phyloP scores from a whole-genome alignment of 805 yeast species.

The Hanseniaspora mollemarum region DNA sequence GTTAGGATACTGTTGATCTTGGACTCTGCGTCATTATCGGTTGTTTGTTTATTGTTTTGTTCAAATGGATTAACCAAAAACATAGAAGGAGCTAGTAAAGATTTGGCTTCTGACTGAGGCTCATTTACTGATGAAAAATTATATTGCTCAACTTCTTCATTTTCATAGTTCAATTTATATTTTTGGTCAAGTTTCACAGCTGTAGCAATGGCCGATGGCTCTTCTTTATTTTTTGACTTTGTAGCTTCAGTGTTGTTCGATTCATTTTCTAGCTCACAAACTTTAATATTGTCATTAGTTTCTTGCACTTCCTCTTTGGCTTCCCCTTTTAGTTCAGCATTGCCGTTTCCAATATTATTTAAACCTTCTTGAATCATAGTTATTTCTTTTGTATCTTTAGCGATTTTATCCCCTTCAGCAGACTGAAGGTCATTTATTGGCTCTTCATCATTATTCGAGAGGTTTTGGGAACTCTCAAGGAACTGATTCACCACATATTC shows the following conservation, averaged over 20 bases:
- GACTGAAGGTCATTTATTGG: too few relatives aligned
- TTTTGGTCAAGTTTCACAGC: background rate
- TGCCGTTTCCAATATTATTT: too few relatives aligned
- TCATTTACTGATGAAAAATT: background rate
- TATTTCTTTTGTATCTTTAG: too few relatives aligned
- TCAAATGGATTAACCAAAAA: slow-evolving; percentile 1
- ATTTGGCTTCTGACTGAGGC: background rate
- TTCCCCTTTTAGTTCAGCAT: slow-evolving; percentile 18
- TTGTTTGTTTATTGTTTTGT: background rate
- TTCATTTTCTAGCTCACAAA: background rate
- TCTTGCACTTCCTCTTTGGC: slow-evolving; percentile 13
- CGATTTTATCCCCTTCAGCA: too few relatives aligned
- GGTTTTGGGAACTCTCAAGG: too few relatives aligned
- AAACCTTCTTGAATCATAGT: too few relatives aligned
- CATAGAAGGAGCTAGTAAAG: background rate
- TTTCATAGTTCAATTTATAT: slow-evolving; percentile 3
- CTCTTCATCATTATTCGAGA: too few relatives aligned
- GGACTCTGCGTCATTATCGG: background rate
- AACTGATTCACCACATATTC: too few relatives aligned
- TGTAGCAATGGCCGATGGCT: too few relatives aligned
- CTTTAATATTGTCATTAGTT: too few relatives aligned
- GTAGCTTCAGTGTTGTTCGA: background rate
- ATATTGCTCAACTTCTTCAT: background rate
- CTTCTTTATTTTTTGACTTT: background rate
- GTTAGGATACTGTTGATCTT: background rate